Base-by-base conservation (phyloP, 805 yeast genomes). In the Grigorovia yakushimaensis region DNA sequence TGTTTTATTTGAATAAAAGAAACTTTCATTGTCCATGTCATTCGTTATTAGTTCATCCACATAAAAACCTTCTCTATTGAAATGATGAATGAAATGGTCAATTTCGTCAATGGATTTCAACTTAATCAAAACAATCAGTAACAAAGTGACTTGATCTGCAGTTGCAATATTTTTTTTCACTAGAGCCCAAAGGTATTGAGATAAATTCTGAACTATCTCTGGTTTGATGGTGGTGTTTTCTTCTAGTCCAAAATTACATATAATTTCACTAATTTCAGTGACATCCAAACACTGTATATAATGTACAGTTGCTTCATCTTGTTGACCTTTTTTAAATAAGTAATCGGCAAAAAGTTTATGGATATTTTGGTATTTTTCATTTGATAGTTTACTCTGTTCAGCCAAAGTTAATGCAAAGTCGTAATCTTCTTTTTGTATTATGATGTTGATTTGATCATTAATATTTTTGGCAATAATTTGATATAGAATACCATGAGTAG, bases 101-200 rank as follows among this genome's bases (percentile, higher is more conserved):
- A 91, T 68, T 42, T 81, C 81, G 1, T 73, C 75, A 2, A 71
- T 73, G 50, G 74, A 74, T 50, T 82, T 84, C 55, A 87, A 65
- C 58, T 88, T 88, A 50, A 95, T 85, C 57, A 83, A 81, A 44
- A 91, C 80, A 50, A 91, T 83, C 22, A 89, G 64, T 39, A 89
- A 69, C 22, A 91, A 65, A 0, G 96, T 88, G 5, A 88, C 74
- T 62, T 91, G 97, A 58, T 88, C 94, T 27, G 78, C 72, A n/a
- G 77, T 76, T 0, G 95, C 81, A 13, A 73, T 54, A 2, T 74
- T 73, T 40, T 71, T 62, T 7, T 73, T 73, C 46, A 84, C 70
- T 52, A 88, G 69, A 11, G 74, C 74, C 60, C 79, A 79, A 33
- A 88, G 66, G 52, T 83, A 88, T 39, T 70, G 69, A 0, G 87